A percentile compares a stretch with the other conserved stretches of the same genome.
Evolutionary conservation across 2,329 filamentous ascomycete genomes (phyloP).

Genomic region (Pleoardoris graminearum): DNA sequence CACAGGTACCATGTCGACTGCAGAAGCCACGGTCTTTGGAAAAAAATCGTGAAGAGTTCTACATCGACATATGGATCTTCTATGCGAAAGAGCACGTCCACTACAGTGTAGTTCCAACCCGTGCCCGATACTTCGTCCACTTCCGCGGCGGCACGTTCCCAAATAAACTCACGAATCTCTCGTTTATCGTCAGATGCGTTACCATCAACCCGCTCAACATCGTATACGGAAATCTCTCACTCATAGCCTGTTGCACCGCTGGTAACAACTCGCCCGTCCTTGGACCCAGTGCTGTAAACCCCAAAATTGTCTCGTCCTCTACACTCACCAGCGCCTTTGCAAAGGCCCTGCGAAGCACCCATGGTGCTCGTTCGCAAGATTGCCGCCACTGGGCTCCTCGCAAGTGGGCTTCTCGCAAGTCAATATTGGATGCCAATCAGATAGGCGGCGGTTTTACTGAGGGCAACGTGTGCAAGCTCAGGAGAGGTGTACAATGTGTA

Average conservation of each 20-base stretch:
- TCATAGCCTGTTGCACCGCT: slow-evolving; percentile 20
- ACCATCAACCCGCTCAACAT: slow-evolving; percentile 14
- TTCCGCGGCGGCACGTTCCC: not conserved
- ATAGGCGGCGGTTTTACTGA: slow-evolving; percentile 9
- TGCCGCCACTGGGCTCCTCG: slow-evolving; percentile 13
- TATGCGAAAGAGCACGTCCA: no score
- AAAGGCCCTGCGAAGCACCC: slow-evolving; percentile 15
- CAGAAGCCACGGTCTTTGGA: no score
- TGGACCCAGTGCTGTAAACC: slow-evolving; percentile 18
- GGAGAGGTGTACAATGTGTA: slow-evolving; percentile 16
- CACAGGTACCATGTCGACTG: not conserved
- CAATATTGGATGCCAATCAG: slow-evolving; percentile 12
- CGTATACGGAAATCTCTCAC: slow-evolving; percentile 11
- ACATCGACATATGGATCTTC: no score
- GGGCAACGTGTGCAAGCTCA: slow-evolving; percentile 16
- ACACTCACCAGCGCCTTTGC: slow-evolving; percentile 15
- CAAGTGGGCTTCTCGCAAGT: slow-evolving; percentile 14
- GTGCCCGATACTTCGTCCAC: not conserved
- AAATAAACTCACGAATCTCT: slow-evolving; percentile 14
- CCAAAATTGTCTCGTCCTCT: slow-evolving; percentile 9
- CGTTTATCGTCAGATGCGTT: slow-evolving; percentile 17
- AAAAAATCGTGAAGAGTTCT: no score
- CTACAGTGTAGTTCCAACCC: not conserved
- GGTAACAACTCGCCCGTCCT: slow-evolving; percentile 18
- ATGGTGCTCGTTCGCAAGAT: slow-evolving; percentile 16